A percentile compares a stretch with the other conserved stretches of the same genome.
Conservation (phyloP, 495 filamentous ascomycete species). For the Platismatia glauca region DNA sequence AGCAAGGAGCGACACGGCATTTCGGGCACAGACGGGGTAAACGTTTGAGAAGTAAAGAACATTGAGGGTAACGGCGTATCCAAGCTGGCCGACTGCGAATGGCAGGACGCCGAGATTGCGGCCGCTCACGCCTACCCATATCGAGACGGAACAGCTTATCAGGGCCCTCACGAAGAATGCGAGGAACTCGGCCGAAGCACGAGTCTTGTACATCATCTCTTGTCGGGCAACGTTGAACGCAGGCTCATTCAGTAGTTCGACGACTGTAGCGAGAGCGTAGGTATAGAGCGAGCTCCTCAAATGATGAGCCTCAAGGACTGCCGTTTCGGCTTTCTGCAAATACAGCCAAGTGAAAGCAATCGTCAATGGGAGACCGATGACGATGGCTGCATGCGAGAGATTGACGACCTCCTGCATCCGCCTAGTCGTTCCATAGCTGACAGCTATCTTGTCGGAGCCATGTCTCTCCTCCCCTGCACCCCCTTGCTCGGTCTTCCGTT, state of each 20-base stretch:
- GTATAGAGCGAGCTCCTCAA: slow-evolving; percentile 54
- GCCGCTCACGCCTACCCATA: slow-evolving; percentile 43
- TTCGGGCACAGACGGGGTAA: slow-evolving; percentile 31
- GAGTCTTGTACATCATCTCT: slow-evolving; percentile 64
- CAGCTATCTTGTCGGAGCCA: slow-evolving; percentile 1
- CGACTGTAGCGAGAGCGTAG: slow-evolving; percentile 63
- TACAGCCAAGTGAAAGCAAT: slow-evolving; percentile 56
- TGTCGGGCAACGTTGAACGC: slow-evolving; percentile 77
- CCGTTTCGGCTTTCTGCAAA: slow-evolving; percentile 43
- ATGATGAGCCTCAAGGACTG: slow-evolving; percentile 49
- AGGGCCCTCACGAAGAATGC: slow-evolving; percentile 71
- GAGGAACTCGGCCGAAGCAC: slow-evolving; percentile 68
- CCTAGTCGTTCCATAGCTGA: slow-evolving; percentile 1
- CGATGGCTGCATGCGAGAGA: slow-evolving; percentile 68
- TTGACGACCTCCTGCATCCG: slow-evolving; percentile 68
- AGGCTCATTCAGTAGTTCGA: slow-evolving; percentile 79
- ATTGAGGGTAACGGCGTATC: slow-evolving; percentile 59
- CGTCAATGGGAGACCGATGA: slow-evolving; percentile 58
- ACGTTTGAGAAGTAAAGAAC: slow-evolving; percentile 54
- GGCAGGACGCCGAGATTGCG: slow-evolving; percentile 64
- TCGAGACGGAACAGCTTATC: slow-evolving; percentile 54
- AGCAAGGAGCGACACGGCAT: slow-evolving; percentile 51
- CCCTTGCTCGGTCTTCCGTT: slow-evolving; percentile 19
- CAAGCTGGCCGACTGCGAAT: slow-evolving; percentile 81
- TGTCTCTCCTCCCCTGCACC: neutral